Percentiles rank a stretch among this genome's conserved stretches.
Conservation (phyloP, 306 rosid genomes). For the Ziziphus jujuba region DNA sequence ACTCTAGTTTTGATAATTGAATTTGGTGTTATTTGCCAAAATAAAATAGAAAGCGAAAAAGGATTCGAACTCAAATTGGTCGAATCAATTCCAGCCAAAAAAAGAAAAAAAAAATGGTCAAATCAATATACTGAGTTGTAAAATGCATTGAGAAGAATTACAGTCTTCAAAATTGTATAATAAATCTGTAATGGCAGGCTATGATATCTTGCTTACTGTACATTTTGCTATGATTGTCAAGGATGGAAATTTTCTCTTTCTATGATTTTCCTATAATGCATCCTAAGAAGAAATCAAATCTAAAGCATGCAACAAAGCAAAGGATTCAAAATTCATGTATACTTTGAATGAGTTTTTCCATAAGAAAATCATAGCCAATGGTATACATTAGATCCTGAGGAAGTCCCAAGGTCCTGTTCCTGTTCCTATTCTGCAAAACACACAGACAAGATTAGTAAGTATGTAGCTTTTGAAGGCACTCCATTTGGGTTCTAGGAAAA, state of each 20-base stretch:
- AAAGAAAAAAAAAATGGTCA: too few species aligned
- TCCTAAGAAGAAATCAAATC: conserved; percentile 12
- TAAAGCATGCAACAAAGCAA: background rate
- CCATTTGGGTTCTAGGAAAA: background rate
- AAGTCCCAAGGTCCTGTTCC: conserved; percentile 95
- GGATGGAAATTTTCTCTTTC: background rate
- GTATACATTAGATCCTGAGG: conserved; percentile 40
- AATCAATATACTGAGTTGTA: too few species aligned
- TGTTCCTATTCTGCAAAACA: conserved; percentile 76
- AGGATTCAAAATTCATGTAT: background rate
- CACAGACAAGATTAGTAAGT: background rate
- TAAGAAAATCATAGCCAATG: background rate
- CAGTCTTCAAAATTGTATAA: background rate
- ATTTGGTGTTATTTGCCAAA: too few species aligned
- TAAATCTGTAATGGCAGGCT: background rate
- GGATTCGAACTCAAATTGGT: too few species aligned
- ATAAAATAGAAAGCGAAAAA: too few species aligned
- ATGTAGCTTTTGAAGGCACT: too few species aligned
- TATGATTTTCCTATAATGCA: background rate
- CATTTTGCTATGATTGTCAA: background rate
- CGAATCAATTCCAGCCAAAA: too few species aligned
- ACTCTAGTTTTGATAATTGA: too few species aligned
- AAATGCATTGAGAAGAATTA: too few species aligned
- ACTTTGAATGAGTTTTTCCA: too few species aligned
- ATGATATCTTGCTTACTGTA: background rate